Conservation (phyloP, 176 grass and related monocot species). For the Tillandsia leiboldiana region DNA sequence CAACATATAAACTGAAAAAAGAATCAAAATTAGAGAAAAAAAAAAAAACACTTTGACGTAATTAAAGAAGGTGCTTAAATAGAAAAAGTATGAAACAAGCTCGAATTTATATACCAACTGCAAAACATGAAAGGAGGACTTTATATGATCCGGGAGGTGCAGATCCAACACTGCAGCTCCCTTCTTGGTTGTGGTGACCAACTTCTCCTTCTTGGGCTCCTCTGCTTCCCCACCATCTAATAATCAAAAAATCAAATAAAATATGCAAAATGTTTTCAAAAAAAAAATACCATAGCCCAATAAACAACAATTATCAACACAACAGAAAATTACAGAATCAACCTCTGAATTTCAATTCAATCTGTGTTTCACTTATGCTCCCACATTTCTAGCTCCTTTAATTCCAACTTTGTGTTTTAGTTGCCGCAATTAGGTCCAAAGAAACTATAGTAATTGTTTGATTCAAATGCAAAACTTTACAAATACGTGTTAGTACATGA, state of each 20-base stretch:
- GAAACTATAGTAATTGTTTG: too few relatives aligned
- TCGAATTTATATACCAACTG: constrained; percentile 44
- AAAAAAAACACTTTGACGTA: constrained; percentile 5
- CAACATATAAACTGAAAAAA: neutral
- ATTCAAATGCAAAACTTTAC: too few relatives aligned
- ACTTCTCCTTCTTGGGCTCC: constrained; percentile 55
- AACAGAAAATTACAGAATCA: too few relatives aligned
- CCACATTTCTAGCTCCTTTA: too few relatives aligned
- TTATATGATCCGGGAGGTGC: constrained; percentile 61
- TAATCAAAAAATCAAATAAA: neutral
- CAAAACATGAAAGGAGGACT: constrained; percentile 75
- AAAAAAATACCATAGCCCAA: neutral
- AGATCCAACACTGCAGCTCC: constrained; percentile 67
- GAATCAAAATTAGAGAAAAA: neutral
- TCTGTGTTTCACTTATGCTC: too few relatives aligned
- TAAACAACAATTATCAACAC: neutral
- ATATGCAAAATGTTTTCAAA: neutral
- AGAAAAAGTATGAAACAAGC: constrained; percentile 3
- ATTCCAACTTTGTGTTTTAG: too few relatives aligned
- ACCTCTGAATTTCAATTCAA: too few relatives aligned
- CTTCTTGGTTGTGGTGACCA: constrained; percentile 75
- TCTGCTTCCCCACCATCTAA: constrained; percentile 29
- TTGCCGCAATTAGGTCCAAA: too few relatives aligned
- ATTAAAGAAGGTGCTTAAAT: neutral
- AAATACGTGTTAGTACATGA: too few relatives aligned